phyloP scores from a whole-genome alignment of 2,329 filamentous ascomycete species.

The Aureobasidium lini region DNA sequence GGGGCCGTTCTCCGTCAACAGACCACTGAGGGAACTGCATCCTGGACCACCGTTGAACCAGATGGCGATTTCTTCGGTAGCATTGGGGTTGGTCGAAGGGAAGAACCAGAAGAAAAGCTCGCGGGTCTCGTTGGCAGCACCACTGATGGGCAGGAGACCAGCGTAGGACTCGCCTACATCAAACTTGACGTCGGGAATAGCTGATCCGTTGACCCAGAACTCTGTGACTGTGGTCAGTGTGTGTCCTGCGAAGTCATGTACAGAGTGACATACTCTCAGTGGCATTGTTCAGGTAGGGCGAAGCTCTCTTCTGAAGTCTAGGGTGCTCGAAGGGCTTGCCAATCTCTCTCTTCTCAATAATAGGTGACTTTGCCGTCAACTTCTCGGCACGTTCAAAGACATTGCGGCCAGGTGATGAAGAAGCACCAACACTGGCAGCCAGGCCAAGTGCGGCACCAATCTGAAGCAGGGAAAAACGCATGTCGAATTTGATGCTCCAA shows the following conservation, averaged over 20 bases:
- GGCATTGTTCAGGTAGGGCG: slow-evolving; percentile 14
- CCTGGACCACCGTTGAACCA: slow-evolving; percentile 35
- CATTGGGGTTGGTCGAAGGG: slow-evolving; percentile 37
- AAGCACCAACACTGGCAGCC: slow-evolving; percentile 6
- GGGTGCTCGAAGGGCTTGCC: slow-evolving; percentile 15
- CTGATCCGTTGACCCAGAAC: slow-evolving; percentile 24
- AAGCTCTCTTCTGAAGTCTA: slow-evolving; percentile 16
- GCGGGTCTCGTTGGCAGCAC: slow-evolving; percentile 18
- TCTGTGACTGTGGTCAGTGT: slow-evolving; percentile 6
- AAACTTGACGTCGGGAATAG: slow-evolving; percentile 33
- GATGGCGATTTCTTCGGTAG: slow-evolving; percentile 34
- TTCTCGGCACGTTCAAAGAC: slow-evolving; percentile 11
- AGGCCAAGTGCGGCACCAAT: slow-evolving; percentile 12
- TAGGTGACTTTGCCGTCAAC: background rate
- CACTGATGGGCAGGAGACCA: slow-evolving; percentile 25
- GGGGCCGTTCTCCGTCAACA: slow-evolving; percentile 38
- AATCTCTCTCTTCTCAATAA: slow-evolving; percentile 14
- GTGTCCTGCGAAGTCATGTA: background rate
- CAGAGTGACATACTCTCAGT: slow-evolving; percentile 12
- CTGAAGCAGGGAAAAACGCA: slow-evolving; percentile 12
- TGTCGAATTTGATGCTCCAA: background rate
- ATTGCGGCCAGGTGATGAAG: slow-evolving; percentile 9
- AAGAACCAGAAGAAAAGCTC: slow-evolving; percentile 45
- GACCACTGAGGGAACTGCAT: slow-evolving; percentile 36
- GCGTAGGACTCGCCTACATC: slow-evolving; percentile 39